Evolutionary conservation across 768 basidiomycete genomes (phyloP).

Genomic region (Russula abietina): DNA sequence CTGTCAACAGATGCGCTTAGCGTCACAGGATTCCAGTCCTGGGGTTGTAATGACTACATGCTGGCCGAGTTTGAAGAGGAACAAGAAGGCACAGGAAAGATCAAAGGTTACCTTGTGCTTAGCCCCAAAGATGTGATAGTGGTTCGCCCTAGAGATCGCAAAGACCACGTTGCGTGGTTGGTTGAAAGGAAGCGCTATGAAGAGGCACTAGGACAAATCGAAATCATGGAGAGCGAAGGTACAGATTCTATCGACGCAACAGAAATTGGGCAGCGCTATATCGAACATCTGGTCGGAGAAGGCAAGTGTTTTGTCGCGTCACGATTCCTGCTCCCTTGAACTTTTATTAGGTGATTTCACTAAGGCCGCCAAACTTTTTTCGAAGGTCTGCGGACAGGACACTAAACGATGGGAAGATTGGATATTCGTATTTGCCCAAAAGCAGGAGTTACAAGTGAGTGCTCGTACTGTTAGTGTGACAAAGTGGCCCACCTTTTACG

Average conservation of each 20-base stretch:
- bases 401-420: conserved; percentile 89
- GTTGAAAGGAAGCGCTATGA: conserved; percentile 82
- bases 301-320: conserved; percentile 40
- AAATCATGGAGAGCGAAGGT: conserved; percentile 38
- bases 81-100: conserved; percentile 25
- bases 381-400: conserved; percentile 80
- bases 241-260: conserved; percentile 45
- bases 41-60: conserved; percentile 89
- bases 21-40: conserved; percentile 71
- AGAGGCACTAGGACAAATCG: conserved; percentile 79
- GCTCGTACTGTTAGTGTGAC: conserved; percentile 1
- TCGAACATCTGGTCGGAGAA: conserved; percentile 77
- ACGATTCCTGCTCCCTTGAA: neutral
- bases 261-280: conserved; percentile 80
- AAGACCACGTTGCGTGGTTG: conserved; percentile 90
- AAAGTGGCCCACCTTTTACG: neutral
- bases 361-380: conserved; percentile 76
- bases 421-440: conserved; percentile 86
- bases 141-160: conserved; percentile 79
- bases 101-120: conserved; percentile 71
- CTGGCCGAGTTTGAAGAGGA: conserved; percentile 47
- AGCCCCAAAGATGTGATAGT: conserved; percentile 84
- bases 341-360: conserved; percentile 48
- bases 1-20: conserved; percentile 77
- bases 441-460: conserved; percentile 69